Percentiles rank a stretch among this genome's conserved stretches.
Evolutionary conservation across 768 basidiomycete genomes (phyloP).

Genomic region (Calocybe indica): DNA sequence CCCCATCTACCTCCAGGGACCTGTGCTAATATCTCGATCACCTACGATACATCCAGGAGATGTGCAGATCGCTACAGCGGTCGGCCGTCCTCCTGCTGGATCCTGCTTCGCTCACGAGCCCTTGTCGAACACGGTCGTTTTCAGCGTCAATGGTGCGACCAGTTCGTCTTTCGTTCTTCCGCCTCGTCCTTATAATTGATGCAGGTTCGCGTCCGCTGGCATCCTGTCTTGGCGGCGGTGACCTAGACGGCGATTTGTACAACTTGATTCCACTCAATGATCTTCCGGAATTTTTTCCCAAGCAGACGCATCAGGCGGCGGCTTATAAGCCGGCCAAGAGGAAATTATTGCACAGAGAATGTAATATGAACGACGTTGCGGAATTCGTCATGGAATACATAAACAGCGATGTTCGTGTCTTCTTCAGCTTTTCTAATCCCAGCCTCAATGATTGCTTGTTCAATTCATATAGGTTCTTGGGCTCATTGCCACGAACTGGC

Average conservation of each 20-base stretch:
- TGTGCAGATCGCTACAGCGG: slow-evolving; percentile 52
- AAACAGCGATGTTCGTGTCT: slow-evolving; percentile 47
- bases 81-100: slow-evolving; percentile 49
- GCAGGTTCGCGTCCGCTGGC: slow-evolving; percentile 55
- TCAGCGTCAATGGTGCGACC: slow-evolving; percentile 47
- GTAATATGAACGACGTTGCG: slow-evolving; percentile 59
- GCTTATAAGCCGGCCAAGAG: slow-evolving; percentile 41
- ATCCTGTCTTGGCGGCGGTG: slow-evolving; percentile 62
- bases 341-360: slow-evolving; percentile 37
- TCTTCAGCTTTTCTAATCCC: neutral
- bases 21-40: slow-evolving; percentile 52
- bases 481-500: slow-evolving; percentile 56
- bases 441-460: neutral
- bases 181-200: neutral
- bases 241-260: slow-evolving; percentile 62
- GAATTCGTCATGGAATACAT: slow-evolving; percentile 70
- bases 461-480: slow-evolving; percentile 43
- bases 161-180: neutral
- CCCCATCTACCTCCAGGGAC: slow-evolving; percentile 45
- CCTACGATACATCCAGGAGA: slow-evolving; percentile 70
- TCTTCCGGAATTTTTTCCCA: slow-evolving; percentile 27
- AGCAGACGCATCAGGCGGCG: slow-evolving; percentile 29
- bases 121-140: slow-evolving; percentile 59
- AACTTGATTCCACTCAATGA: slow-evolving; percentile 41
- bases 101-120: slow-evolving; percentile 48